Base-by-base conservation (phyloP, 139 green algal genomes). In the Volvox africanus region DNA sequence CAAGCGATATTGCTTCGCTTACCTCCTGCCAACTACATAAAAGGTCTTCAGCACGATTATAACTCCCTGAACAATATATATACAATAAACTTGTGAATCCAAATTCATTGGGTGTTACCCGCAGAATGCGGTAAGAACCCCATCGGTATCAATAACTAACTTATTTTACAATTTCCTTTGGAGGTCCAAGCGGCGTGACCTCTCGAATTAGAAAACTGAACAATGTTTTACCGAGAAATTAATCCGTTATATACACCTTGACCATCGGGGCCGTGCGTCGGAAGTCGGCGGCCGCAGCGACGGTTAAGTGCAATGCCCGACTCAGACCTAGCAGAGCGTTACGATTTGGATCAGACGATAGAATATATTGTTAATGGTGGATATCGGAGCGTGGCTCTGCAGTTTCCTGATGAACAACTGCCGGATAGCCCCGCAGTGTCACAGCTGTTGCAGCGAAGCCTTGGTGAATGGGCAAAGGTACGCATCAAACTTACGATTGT, bases 321-420 rank as follows among this genome's bases (percentile, higher is more conserved):
- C 36, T n/a, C 81, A 1, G 61, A 87, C 61, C 69, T 90, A n/a
- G 50, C 55, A 22, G 44, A 83, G 19, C 50, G 30, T 21, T 91
- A 91, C 81, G 86, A 93, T 20, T 68, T 97, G 2, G 13, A 80
- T 16, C 73, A 93, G 20, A 96, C 95, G 0, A 90, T 89, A 0
- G 77, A 91, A 0, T 98, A 95, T 32, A 88, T 98, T n/a, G 32
- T 68, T 24, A 18, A n/a, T 0, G 78, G 93, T 14, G 87, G 88
- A 11, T 97, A 92, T 75, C 86, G 26, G 14, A 61, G 69, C 12
- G 93, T 97, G 0, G 93, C 96, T 0, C 88, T 97, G 76, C 97
- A 98, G 88, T 97, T 98, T 35, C 96, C 96, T 28, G 96, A 98
- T 67, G 93, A 96, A 11, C 76, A 94, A 28, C 91, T 98, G 62